Base-by-base conservation (phyloP, 2,329 filamentous ascomycete species). In the Thermothelomyces thermophilus region DNA sequence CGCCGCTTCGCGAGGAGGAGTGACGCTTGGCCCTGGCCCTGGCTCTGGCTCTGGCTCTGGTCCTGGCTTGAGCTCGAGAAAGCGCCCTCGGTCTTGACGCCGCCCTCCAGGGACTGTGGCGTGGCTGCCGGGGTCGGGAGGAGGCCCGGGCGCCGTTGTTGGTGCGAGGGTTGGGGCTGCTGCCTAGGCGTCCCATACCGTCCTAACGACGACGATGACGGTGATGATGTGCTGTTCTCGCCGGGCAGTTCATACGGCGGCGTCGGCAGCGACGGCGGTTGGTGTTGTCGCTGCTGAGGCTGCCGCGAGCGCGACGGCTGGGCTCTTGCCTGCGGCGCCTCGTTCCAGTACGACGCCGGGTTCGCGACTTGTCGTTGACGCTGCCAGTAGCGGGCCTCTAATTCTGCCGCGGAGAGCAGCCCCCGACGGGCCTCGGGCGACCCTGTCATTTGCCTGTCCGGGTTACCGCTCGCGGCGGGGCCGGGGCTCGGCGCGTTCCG, bases 1-100 rank as follows among this genome's bases (percentile, higher is more conserved):
- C 79, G 61, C 4, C 77, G 70, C 60, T 80, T 80, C 19, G 74
- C 71, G 8, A 79, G 70, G 20, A 80, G 70, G 26, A 80, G 70
- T 3, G 73, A 70, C 43, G 70, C 70, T 33, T 46, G 50, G 16
- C 33, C 45, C 2, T 42, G 33, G 22, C 9, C 17, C 11, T 30
- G 44, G 16, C 8, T 24, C 19, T 31, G 46, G 8, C 19, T 17
- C 9, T 31, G 11, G 20, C 31, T 40, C n/a, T 30, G 37, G 34
- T 33, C 19, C 61, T 64, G 49, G 28, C 30, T 14, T 5, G n/a
- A 37, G 31, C 13, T 50, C 42, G 13, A 35, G 48, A 28, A 19
- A 58, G 36, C 54, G 56, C 26, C 54, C 53, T 55, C 11, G 42
- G 10, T 26, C 48, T 28, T 22, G 56, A 22, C 24, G 24, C 24